Base-by-base conservation (phyloP, 2,329 filamentous ascomycete genomes). In the Aspergillus ruber region DNA sequence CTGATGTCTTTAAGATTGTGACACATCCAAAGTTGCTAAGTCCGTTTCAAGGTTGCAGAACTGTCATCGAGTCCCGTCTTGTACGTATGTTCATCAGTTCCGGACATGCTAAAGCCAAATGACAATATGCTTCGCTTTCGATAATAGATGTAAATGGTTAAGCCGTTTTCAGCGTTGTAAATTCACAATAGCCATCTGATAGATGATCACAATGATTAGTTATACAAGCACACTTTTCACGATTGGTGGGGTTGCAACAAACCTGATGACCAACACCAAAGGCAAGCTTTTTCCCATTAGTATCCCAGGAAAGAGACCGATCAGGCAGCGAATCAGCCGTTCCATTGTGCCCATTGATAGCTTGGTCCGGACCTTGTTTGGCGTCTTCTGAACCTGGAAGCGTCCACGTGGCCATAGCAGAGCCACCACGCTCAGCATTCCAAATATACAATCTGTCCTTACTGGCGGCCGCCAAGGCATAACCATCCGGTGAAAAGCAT, bases 251-350 rank as follows among this genome's bases (percentile, higher is more conserved):
- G 17, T 36, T 43, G 12, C 36, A 40, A 57, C 65, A 36, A 64
- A 78, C 75, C 70, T 76, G 71, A 52, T 69, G 71, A 25, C 70
- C 71, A 48, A 75, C 68, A 21, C 72, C 73, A 56, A 77, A 75
- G 2, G 72, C 74, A 48, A 80, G 64, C 55, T 71, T 76, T 56
- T 74, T 74, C n/a, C 76, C 75, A 58, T 79, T 73, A 10, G 66
- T 67, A 58, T 78, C 76, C 77, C 77, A 80, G 25, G 68, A 70
- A 44, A 80, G 61, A 23, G 68, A 65, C 42, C 72, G 65, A 51
- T 72, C 66, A 8, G 61, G 60, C 15, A 60, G 50, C 8, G 56
- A 46, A 12, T 57, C 56, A 10, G 49, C 25, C 42, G 48, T 54
- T 20, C 59, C 68, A 50, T 71, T 69, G 15, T 69, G 56, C 36